Evolutionary conservation across 306 rosid species (phyloP).

Genomic region (Herpetospermum pedunculosum): DNA sequence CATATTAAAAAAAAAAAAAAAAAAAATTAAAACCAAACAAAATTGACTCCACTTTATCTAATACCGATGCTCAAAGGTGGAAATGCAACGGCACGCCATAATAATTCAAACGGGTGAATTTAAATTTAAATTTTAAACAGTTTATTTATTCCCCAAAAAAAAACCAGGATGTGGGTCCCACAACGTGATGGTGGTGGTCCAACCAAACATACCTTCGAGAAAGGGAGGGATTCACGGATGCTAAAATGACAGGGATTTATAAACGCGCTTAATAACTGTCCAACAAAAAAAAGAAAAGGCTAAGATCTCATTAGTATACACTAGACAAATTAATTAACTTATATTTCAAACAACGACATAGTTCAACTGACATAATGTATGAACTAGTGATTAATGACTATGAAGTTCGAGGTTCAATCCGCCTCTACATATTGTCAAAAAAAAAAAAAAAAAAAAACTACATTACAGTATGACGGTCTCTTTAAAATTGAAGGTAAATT

Average conservation of each 20-base stretch:
- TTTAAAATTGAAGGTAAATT: too few species aligned
- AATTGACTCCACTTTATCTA: not conserved
- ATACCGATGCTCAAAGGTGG: not conserved
- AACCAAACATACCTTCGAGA: not conserved
- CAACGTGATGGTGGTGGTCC: conserved; percentile 2
- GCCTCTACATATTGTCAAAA: too few species aligned
- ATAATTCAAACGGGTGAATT: not conserved
- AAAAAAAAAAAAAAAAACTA: too few species aligned
- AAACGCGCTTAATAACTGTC: not conserved
- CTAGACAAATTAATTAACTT: too few species aligned
- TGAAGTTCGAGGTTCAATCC: too few species aligned
- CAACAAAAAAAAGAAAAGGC: not conserved
- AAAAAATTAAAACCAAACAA: too few species aligned
- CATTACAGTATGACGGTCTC: too few species aligned
- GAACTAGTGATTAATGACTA: too few species aligned
- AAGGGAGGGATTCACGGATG: not conserved
- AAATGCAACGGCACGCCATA: not conserved
- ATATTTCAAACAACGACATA: too few species aligned
- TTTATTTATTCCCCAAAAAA: too few species aligned
- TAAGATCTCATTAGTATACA: not conserved
- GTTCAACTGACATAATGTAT: too few species aligned
- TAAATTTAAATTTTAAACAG: not conserved
- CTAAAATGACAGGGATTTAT: not conserved
- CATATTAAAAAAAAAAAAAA: too few species aligned
- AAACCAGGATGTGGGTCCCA: not conserved